Conservation (phyloP, 2,329 filamentous ascomycete genomes). For the Trichoderma atrobrunneum region DNA sequence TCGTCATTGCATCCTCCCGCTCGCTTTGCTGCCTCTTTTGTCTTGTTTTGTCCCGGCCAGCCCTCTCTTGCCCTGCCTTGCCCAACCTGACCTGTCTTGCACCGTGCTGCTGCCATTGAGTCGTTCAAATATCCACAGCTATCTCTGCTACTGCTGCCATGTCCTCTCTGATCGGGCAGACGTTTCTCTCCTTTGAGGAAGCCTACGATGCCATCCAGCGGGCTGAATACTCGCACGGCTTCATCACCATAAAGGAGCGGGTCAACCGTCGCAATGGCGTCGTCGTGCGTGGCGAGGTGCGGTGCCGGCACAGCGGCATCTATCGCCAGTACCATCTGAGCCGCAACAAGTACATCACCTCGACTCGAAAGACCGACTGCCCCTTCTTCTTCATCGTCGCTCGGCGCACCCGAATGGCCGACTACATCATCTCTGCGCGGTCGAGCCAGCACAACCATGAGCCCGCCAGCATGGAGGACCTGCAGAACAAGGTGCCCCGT, state of each 20-base stretch:
- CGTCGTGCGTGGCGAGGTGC: constrained; percentile 13
- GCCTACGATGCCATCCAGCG: constrained; percentile 17
- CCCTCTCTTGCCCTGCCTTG: not conserved
- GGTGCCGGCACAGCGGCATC: constrained; percentile 15
- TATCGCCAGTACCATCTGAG: constrained; percentile 17
- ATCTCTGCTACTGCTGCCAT: not conserved
- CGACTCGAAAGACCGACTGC: constrained; percentile 13
- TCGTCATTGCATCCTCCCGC: not conserved
- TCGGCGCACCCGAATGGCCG: constrained; percentile 14
- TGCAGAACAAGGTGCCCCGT: constrained; percentile 14
- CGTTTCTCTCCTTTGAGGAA: constrained; percentile 14
- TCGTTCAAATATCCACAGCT: not conserved
- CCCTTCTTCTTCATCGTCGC: constrained; percentile 18
- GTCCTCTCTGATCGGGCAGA: constrained; percentile 15
- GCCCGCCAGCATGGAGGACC: constrained; percentile 12
- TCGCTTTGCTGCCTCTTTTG: not conserved
- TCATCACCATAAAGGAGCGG: constrained; percentile 17
- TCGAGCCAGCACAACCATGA: constrained; percentile 16
- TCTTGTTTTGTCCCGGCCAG: not conserved
- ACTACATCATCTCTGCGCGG: constrained; percentile 16
- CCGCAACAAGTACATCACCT: constrained; percentile 18
- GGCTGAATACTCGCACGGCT: constrained; percentile 12
- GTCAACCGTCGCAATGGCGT: constrained; percentile 16
- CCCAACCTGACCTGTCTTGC: not conserved
- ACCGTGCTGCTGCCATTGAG: not conserved